phyloP scores from a whole-genome alignment of 169 alveolate genomes.

The Plasmodium sp. region DNA sequence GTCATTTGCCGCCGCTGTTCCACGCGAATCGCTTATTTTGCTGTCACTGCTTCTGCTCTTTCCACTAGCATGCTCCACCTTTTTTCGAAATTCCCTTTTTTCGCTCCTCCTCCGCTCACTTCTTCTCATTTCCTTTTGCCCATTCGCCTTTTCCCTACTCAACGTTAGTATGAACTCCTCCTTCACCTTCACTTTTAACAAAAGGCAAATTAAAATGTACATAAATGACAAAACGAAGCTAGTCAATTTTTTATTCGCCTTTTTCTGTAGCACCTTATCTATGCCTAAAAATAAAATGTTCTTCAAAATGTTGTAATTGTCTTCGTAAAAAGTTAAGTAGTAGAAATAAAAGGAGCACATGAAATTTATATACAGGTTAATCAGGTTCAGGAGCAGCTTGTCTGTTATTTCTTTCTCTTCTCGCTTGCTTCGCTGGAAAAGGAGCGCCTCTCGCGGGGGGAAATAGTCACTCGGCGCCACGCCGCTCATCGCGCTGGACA shows the following conservation, averaged over 20 bases:
- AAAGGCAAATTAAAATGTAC: conserved; percentile 39
- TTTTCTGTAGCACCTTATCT: conserved; percentile 16
- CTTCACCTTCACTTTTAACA: conserved; percentile 37
- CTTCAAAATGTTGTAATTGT: conserved; percentile 30
- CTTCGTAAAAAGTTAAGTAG: conserved; percentile 50
- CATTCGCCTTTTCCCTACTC: not conserved
- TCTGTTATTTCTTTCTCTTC: conserved; percentile 28
- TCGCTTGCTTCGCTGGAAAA: not conserved
- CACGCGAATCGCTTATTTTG: not conserved
- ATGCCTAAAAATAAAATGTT: conserved; percentile 45
- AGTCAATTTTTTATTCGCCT: conserved; percentile 35
- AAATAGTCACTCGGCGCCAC: not conserved
- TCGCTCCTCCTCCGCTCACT: not conserved
- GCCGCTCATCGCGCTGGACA: not conserved
- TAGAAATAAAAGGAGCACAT: conserved; percentile 41
- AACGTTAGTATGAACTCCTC: conserved; percentile 46
- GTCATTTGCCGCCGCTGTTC: not conserved
- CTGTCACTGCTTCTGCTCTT: not conserved
- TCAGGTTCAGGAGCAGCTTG: conserved; percentile 29
- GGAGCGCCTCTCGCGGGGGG: not conserved
- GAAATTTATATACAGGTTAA: conserved; percentile 59
- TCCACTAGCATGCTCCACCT: not conserved
- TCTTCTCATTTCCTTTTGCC: not conserved
- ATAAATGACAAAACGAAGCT: conserved; percentile 44
- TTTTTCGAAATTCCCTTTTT: conserved; percentile 9